A percentile compares a stretch with the other conserved stretches of the same genome.
phyloP scores from a whole-genome alignment of 1,139 yeast genomes.

The Yamadazyma conglobata region DNA sequence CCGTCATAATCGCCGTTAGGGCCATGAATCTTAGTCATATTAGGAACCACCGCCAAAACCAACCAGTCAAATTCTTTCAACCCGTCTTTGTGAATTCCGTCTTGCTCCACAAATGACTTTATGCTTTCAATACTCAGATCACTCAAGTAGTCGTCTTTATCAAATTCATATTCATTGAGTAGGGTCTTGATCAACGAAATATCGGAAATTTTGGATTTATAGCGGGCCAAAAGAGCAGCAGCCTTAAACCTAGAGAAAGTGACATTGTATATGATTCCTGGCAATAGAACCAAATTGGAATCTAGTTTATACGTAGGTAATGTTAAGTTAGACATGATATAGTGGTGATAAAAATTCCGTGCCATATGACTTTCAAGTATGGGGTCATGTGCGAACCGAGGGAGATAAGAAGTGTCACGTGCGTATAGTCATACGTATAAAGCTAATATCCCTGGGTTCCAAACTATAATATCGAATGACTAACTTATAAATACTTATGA shows the following conservation, averaged over 20 bases:
- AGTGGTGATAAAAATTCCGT: constrained; percentile 1
- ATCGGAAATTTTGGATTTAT: constrained; percentile 26
- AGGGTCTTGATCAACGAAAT: constrained; percentile 31
- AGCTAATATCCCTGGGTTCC: no score
- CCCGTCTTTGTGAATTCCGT: constrained; percentile 21
- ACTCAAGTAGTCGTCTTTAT: constrained; percentile 19
- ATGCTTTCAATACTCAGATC: constrained; percentile 35
- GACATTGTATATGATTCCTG: constrained; percentile 60
- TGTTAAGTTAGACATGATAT: constrained; percentile 9
- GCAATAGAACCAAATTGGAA: constrained; percentile 50
- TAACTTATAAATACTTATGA: no score
- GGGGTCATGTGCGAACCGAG: constrained; percentile 5
- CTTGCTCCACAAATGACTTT: constrained; percentile 17
- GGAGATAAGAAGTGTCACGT: no score
- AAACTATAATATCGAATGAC: no score
- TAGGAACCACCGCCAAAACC: constrained; percentile 39
- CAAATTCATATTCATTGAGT: constrained; percentile 34
- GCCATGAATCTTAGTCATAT: constrained; percentile 33
- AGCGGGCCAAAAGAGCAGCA: constrained; percentile 42
- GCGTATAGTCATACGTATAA: no score
- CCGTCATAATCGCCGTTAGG: constrained; percentile 22
- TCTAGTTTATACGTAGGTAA: constrained; percentile 43
- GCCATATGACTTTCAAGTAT: no score
- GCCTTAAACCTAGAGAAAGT: constrained; percentile 49
- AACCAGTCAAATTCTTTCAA: constrained; percentile 32